phyloP scores from a whole-genome alignment of 352 stramenopile genomes.

The Phytophthora niederhauseri region DNA sequence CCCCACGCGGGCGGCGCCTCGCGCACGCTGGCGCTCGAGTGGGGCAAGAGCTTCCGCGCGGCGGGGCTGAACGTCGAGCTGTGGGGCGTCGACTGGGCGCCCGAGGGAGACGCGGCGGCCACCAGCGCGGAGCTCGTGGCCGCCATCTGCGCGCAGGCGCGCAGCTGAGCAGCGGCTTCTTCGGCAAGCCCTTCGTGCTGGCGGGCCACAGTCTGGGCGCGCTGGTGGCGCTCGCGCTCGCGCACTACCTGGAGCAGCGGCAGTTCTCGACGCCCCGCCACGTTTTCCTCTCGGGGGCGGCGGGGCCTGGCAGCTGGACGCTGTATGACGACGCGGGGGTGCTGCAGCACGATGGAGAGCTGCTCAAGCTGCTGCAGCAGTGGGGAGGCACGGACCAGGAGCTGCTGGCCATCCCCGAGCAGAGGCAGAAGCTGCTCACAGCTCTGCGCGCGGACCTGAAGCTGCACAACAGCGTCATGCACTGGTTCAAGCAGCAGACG shows the following conservation, averaged over 20 bases:
- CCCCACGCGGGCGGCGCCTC: conserved; percentile 57
- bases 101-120: conserved; percentile 9
- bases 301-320: conserved; percentile 36
- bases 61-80: conserved; percentile 52
- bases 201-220: conserved; percentile 76
- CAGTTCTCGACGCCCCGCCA: conserved; percentile 61
- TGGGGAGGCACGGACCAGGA: conserved; percentile 68
- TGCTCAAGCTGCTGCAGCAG: conserved; percentile 52
- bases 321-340: conserved; percentile 40
- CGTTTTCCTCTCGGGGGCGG: conserved; percentile 64
- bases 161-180: conserved; percentile 58
- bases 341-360: conserved; percentile 39
- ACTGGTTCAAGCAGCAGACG: conserved; percentile 41
- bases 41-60: conserved; percentile 43
- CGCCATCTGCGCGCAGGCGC: conserved; percentile 42
- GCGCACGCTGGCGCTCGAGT: conserved; percentile 53
- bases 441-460: conserved; percentile 49
- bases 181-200: conserved; percentile 77
- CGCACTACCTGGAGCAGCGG: conserved; percentile 47
- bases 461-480: conserved; percentile 58
- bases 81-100: conserved; percentile 70
- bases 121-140: conserved; percentile 32
- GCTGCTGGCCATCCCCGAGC: conserved; percentile 55
- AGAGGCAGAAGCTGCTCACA: conserved; percentile 40
- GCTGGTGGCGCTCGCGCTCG: conserved; percentile 57